A percentile compares a stretch with the other conserved stretches of the same genome.
Conservation (phyloP, 2,329 filamentous ascomycete species). For the Fusarium sp. region DNA sequence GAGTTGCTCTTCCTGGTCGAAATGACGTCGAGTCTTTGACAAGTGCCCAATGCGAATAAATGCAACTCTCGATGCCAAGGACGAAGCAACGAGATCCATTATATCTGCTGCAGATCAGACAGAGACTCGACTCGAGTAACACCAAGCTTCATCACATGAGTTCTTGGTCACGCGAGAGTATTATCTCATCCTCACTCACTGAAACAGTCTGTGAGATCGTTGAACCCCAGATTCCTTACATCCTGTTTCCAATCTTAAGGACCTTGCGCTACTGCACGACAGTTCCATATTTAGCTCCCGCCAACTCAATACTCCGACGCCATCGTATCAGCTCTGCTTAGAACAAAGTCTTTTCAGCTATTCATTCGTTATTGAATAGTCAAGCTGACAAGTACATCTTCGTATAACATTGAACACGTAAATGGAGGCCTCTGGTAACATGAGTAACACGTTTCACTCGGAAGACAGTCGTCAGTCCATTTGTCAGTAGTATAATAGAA, state of each 20-base stretch:
- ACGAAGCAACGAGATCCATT: neutral
- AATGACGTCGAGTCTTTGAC: constrained; percentile 31
- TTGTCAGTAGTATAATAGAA: neutral
- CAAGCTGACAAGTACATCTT: neutral
- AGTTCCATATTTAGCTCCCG: constrained; percentile 41
- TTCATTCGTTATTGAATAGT: neutral
- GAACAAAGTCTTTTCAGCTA: neutral
- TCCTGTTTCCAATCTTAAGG: constrained; percentile 15
- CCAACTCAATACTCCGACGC: constrained; percentile 27
- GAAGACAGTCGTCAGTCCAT: neutral
- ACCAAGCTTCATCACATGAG: constrained; percentile 3
- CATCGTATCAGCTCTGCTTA: constrained; percentile 13
- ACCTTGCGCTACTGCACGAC: constrained; percentile 38
- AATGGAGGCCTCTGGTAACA: constrained; percentile 4
- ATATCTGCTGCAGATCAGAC: neutral
- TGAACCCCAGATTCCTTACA: constrained; percentile 22
- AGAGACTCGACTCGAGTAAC: neutral
- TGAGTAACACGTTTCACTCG: neutral
- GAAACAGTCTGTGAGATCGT: constrained; percentile 1
- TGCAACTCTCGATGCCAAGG: constrained; percentile 1
- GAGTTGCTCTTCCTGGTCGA: constrained; percentile 17
- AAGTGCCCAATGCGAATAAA: constrained; percentile 16
- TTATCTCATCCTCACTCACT: neutral
- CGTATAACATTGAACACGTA: neutral
- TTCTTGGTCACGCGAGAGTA: neutral